Base-by-base conservation (phyloP, 192 early-diverging fungal species). In the Coemansia guatemalensis region DNA sequence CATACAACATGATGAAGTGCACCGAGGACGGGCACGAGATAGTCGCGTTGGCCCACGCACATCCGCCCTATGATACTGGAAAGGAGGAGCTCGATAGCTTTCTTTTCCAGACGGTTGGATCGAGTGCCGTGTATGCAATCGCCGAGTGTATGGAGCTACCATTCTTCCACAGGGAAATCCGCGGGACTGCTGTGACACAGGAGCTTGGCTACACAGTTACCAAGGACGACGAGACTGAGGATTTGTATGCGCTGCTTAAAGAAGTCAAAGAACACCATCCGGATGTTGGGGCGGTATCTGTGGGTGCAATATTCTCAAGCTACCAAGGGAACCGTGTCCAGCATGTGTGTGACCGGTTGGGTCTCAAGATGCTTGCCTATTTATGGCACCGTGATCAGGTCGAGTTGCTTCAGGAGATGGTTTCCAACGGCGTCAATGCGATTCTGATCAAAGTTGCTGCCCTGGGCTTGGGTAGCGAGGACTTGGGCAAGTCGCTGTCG, bases 291-390 rank as follows among this genome's bases (percentile, higher is more conserved):
- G 97, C 82, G 17, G 93, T 99, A 5, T 91, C 92, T 25, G 88
- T 93, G 18, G 97, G 97, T 20, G 97, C 97, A 1, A 99, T 99
- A 56, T 83, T 99, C 56, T 97, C 95, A 4, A 94, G 88, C 68
- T 99, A 98, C 78, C 97, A 99, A 72, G 86, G 95, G n/a, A 89
- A 96, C 51, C 89, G 97, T 29, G 94, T 99, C 4, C 94, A 99
- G 71, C 81, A 95, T 76, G 92, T 99, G 83, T 96, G 95, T 69
- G 80, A 84, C 32, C 87, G 97, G 2, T 72, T 99, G n/a, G 92
- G 91, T 0, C 74, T 99, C 12, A 86, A 83, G 8, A 87, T 92
- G 33, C 75, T 97, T 23, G 85, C 93, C 1, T 97, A 93, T 65
- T 75, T 99, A 25, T 99, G 97, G 97, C 83, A 89, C 65, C 85